Percentiles rank a stretch among this genome's conserved stretches.
phyloP scores from a whole-genome alignment of 768 basidiomycete genomes.

The Pulveroboletus sp. region DNA sequence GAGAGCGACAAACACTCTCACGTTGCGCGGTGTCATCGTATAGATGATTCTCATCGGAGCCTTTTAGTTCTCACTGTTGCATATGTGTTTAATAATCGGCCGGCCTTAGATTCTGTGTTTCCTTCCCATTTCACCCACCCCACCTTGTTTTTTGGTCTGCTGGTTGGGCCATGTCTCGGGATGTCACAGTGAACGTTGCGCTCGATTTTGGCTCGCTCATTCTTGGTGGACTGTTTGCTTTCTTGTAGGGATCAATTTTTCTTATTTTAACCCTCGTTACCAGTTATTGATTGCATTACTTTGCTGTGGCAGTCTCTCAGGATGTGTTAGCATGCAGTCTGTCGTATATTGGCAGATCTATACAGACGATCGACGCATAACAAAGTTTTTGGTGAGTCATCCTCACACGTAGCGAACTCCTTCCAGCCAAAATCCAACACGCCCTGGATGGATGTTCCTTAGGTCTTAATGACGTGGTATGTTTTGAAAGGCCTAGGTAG shows the following conservation, averaged over 20 bases:
- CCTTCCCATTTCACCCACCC: background rate
- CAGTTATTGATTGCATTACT: background rate
- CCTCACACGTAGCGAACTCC: background rate
- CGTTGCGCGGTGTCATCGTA: no score
- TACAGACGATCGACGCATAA: conserved; percentile 15
- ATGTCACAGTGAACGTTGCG: background rate
- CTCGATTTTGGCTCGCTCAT: conserved; percentile 17
- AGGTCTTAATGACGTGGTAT: background rate
- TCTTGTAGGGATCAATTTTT: conserved; percentile 6
- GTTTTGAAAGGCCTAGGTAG: background rate
- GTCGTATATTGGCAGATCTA: conserved; percentile 21
- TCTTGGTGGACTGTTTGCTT: conserved; percentile 22
- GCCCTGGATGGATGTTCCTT: background rate
- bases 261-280: background rate
- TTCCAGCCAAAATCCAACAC: background rate
- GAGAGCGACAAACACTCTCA: no score
- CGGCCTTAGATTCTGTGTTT: background rate
- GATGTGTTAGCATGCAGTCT: conserved; percentile 25
- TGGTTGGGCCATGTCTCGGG: conserved; percentile 1
- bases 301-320: conserved; percentile 16
- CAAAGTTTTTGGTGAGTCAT: conserved; percentile 16
- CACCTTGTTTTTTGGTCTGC: background rate
- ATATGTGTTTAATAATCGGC: conserved; percentile 3
- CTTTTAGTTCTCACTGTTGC: no score
- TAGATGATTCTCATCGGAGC: no score